Evolutionary conservation across 2,329 filamentous ascomycete species (phyloP).

Genomic region (Dactylellina sp.): DNA sequence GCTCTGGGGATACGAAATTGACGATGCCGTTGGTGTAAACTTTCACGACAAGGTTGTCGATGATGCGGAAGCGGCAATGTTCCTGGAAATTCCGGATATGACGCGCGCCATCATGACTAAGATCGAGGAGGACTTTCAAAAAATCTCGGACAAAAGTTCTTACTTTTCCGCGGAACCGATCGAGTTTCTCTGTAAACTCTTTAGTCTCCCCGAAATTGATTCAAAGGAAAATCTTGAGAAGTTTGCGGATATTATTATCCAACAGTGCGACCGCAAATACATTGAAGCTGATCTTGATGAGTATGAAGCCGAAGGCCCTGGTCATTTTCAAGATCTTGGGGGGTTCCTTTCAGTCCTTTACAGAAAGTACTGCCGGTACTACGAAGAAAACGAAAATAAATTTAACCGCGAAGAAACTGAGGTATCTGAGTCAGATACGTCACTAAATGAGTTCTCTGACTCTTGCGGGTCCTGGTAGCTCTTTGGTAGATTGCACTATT

Average conservation of each 20-base stretch:
- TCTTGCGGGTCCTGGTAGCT: too few relatives aligned
- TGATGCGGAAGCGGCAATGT: constrained; percentile 11
- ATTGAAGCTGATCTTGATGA: background rate
- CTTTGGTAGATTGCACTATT: too few relatives aligned
- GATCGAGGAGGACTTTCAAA: background rate
- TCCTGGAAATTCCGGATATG: constrained; percentile 13
- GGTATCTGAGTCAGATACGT: too few relatives aligned
- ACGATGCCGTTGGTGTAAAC: background rate
- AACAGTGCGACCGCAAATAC: background rate
- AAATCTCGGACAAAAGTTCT: background rate
- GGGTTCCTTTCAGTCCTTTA: background rate
- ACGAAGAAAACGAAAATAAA: too few relatives aligned
- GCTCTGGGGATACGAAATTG: constrained; percentile 25
- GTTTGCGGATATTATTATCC: constrained; percentile 7
- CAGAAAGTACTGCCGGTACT: background rate
- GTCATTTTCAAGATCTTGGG: background rate
- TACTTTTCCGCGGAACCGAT: constrained; percentile 1
- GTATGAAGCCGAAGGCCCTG: background rate
- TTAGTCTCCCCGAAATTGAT: background rate
- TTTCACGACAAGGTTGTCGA: constrained; percentile 6
- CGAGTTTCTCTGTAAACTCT: constrained; percentile 5
- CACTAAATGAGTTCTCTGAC: too few relatives aligned
- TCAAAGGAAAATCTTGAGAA: background rate
- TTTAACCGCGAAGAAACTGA: too few relatives aligned
- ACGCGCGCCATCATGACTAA: constrained; percentile 6